Evolutionary conservation across 2,329 filamentous ascomycete species (phyloP), one percentile per base, ranked within the genome.

Genomic region (Xylariaceae sp.): DNA sequence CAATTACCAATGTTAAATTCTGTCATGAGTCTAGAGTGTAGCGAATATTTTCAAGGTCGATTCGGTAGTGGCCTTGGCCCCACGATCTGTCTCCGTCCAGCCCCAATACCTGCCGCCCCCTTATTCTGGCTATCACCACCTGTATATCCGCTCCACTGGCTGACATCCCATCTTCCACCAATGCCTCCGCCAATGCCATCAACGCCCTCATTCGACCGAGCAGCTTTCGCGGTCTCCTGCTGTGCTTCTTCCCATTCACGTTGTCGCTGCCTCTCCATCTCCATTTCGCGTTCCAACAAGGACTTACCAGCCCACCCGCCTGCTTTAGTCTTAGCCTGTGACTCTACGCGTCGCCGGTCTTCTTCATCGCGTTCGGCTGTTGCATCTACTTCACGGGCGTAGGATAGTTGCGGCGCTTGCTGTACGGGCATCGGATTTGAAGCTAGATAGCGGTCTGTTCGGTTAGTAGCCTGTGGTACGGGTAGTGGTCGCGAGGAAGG

Each of bases 201-300:
- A 11, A 81, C 78, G 13, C 77, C 78, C 8, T 78, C 79, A 1
- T 73, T 72, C 15, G 80, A 75, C 27, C 76, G 77, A 5, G 77
- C 76, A 0, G 82, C 79, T 50, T 79, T 79, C 18, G 83, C 81
- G 15, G 84, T 82, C 60, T 82, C 83, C 65, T 84, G 78, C 71
- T 93, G 90, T 1, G 84, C 77, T 58, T 89, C 84, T 70, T 94
- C 89, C 90, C 90, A 92, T 69, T 92, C 89, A 50, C 79, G 81
- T 73, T 92, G 89, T 11, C 88, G 78, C 73, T 91, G 83, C 7
- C 89, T 79, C 71, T 92, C 89, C 68, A 87, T 78, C 70, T 92
- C 88, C 87, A 92, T 91, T 72, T 92, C 89, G 23, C 87, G 83
- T 72, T 92, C 89, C 1, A 92, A 80, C 8, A 92, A 77, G 0